These are phyloP conservation scores for Dactylellina haptotyla DNA, from an alignment of 2,329 filamentous ascomycete species.

Conservation along the genomic window DNA sequence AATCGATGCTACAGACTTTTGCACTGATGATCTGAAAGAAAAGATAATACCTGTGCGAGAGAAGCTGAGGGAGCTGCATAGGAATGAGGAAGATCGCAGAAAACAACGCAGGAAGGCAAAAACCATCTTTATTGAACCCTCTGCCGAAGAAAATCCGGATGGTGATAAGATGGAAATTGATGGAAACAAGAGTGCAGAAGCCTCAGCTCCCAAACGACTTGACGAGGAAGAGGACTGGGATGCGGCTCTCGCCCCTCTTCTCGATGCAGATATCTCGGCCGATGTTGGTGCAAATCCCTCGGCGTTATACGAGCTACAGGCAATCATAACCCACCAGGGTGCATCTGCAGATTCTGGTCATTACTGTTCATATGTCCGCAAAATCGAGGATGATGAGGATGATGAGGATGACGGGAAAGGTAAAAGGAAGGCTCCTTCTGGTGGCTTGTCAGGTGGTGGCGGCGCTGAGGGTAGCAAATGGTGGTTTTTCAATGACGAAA, in stretches of 20 bases:
- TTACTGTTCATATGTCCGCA: slow-evolving; percentile 98
- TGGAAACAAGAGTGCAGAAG: slow-evolving; percentile 62
- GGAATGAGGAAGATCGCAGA: slow-evolving; percentile 82
- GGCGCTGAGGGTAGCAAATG: slow-evolving; percentile 89
- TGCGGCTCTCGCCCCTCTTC: slow-evolving; percentile 83
- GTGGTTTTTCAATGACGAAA: slow-evolving; percentile 99
- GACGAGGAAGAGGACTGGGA: slow-evolving; percentile 73
- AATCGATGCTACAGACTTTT: slow-evolving; percentile 92
- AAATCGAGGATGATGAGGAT: slow-evolving; percentile 76
- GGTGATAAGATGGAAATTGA: slow-evolving; percentile 66
- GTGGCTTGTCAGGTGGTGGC: slow-evolving; percentile 37
- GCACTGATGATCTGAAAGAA: slow-evolving; percentile 85
- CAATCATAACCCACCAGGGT: slow-evolving; percentile 94
- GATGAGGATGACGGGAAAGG: slow-evolving; percentile 74
- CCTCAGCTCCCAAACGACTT: slow-evolving; percentile 61
- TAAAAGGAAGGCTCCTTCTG: slow-evolving; percentile 47
- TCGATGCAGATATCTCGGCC: slow-evolving; percentile 76
- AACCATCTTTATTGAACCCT: slow-evolving; percentile 63
- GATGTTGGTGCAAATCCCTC: slow-evolving; percentile 91
- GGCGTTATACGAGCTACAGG: slow-evolving; percentile 91
- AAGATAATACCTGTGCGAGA: slow-evolving; percentile 91
- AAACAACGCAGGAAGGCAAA: slow-evolving; percentile 41
- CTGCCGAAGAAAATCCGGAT: slow-evolving; percentile 66
- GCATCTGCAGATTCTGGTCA: slow-evolving; percentile 96
- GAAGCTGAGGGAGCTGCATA: slow-evolving; percentile 92